Base-by-base conservation (phyloP, 2,329 filamentous ascomycete species). In the Davidsoniella virescens region DNA sequence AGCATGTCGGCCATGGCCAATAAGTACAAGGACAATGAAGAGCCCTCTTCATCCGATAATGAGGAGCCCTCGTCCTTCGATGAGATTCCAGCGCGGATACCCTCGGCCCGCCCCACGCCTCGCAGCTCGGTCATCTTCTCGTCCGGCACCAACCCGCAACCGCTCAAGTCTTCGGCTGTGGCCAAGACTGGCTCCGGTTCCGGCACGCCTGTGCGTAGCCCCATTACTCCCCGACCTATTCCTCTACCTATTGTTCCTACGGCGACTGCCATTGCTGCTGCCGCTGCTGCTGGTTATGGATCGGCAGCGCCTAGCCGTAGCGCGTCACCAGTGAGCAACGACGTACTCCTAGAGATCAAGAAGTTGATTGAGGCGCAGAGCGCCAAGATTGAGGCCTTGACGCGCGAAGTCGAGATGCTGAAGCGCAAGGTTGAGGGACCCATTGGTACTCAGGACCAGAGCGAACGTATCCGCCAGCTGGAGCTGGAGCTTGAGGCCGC, bases 1-100 rank as follows among this genome's bases (percentile, higher is more conserved):
- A 93, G 87, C 10, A 92, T 95, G 65, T 78, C 87, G 17, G 79
- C 79, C 50, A 82, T 92, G 72, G 88, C 87, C 8, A 80, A 76
- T 63, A 94, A 85, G 65, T 95, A 85, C 65, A 82, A 87, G 58
- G 87, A 94, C 62, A 71, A 82, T 45, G 71, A 75, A 18, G 68
- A 70, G 23, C 76, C 80, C 0, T 43, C 50, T 9, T 59, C 60
- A 5, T 71, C 76, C 10, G 75, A 75, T n/a, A 73, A 75, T 1
- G 73, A 78, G 9, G 76, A 75, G 17, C 74, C 77, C 25, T 90
- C 85, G 1, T 86, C 82, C 66, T 95, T 95, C 57, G 88, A 95
- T 61, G 87, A 94, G 61, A 74, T 92, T 29, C 84, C 86, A 17
- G 67, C 76, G 9, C 82, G 85, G 57, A 33, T 33, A 33, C 80